Evolutionary conservation across 768 basidiomycete genomes (phyloP).

Genomic region (Cyclocybe cylindracea): DNA sequence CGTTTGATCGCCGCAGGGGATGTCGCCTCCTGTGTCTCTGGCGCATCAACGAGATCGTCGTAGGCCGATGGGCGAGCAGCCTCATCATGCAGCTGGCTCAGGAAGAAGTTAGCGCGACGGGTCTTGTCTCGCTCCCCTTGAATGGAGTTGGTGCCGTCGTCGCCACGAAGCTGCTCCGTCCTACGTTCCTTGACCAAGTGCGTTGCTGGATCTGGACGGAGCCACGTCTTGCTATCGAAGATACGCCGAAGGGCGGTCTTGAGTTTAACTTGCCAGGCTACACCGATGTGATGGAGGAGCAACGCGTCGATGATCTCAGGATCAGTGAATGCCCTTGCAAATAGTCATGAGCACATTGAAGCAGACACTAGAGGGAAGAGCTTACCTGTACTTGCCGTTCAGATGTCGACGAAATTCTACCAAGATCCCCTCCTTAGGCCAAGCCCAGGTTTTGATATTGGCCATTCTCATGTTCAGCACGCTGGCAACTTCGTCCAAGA

Average conservation of each 20-base stretch:
- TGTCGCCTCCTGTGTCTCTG: conserved; percentile 8
- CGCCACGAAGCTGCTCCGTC: conserved; percentile 17
- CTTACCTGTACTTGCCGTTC: conserved; percentile 48
- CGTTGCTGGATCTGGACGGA: conserved; percentile 15
- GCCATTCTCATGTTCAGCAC: conserved; percentile 48
- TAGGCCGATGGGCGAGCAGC: conserved; percentile 13
- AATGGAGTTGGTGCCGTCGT: conserved; percentile 21
- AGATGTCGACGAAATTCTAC: conserved; percentile 49
- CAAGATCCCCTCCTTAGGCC: conserved; percentile 40
- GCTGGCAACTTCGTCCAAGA: conserved; percentile 42
- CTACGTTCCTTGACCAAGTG: conserved; percentile 18
- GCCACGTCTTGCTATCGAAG: conserved; percentile 39
- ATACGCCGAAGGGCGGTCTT: conserved; percentile 30
- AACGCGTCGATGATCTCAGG: conserved; percentile 48
- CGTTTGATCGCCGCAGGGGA: conserved; percentile 33
- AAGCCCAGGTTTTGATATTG: conserved; percentile 41
- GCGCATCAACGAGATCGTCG: conserved; percentile 26
- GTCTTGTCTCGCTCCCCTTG: conserved; percentile 23
- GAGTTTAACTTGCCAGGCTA: conserved; percentile 41
- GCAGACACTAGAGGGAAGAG: background rate
- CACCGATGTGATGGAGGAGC: conserved; percentile 44
- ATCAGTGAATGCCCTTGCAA: conserved; percentile 44
- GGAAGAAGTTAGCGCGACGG: conserved; percentile 30
- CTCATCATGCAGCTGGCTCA: conserved; percentile 32
- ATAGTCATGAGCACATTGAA: background rate